phyloP scores from a whole-genome alignment of 164 flowering plant genomes.

The Stephania cephalantha region DNA sequence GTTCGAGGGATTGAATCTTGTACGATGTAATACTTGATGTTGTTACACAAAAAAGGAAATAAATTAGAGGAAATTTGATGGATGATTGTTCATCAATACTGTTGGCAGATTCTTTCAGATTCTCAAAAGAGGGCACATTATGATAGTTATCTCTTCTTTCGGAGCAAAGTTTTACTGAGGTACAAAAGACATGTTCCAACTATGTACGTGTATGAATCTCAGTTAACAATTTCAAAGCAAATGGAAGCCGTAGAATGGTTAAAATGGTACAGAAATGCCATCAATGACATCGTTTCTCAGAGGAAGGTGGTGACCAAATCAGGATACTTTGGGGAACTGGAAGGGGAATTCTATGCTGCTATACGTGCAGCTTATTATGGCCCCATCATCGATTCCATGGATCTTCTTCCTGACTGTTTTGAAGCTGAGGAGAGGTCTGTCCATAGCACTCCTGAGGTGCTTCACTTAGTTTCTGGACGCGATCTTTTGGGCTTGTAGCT shows the following conservation, averaged over 20 bases:
- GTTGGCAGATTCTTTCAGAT: constrained; percentile 84
- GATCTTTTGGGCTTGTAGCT: constrained; percentile 76
- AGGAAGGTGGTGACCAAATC: constrained; percentile 55
- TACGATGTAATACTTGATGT: no score
- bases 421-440: constrained; percentile 95
- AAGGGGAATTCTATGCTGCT: constrained; percentile 77
- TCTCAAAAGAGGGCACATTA: constrained; percentile 70
- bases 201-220: constrained; percentile 35
- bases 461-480: constrained; percentile 93
- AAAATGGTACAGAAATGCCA: constrained; percentile 67
- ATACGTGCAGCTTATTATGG: constrained; percentile 78
- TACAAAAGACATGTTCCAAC: constrained; percentile 25
- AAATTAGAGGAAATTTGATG: no score
- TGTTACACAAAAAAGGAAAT: no score
- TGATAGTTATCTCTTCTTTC: constrained; percentile 57
- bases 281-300: constrained; percentile 64
- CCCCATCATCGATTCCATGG: constrained; percentile 65
- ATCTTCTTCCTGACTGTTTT: constrained; percentile 83
- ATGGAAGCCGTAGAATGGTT: constrained; percentile 97
- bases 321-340: constrained; percentile 70
- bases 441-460: constrained; percentile 65
- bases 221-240: constrained; percentile 25
- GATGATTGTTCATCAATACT: background rate
- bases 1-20: no score
- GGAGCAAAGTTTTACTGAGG: constrained; percentile 36